These are phyloP conservation scores for Tilletia horrida DNA, from an alignment of 1,284 basidiomycete species.

Conservation along the genomic window DNA sequence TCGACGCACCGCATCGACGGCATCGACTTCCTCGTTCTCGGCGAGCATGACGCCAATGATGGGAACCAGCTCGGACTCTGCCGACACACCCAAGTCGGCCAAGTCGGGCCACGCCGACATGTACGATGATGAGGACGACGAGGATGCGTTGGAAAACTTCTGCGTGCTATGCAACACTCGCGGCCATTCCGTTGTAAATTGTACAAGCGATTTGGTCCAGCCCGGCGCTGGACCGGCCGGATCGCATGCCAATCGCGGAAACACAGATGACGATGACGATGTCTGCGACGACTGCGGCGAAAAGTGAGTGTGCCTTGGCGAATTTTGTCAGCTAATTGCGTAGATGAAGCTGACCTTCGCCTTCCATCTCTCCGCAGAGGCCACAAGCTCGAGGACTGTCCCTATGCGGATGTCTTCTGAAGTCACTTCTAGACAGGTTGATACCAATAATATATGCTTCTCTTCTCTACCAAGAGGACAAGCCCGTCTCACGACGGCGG, in stretches of 20 bases:
- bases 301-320: conserved; percentile 8
- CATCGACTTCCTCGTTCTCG: conserved; percentile 14
- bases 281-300: conserved; percentile 43
- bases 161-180: conserved; percentile 33
- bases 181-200: conserved; percentile 31
- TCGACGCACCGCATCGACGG: neutral
- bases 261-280: conserved; percentile 26
- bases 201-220: conserved; percentile 17
- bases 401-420: conserved; percentile 41
- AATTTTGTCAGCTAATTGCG: neutral
- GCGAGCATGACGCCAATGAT: neutral
- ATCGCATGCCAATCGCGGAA: neutral
- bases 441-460: neutral
- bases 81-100: conserved; percentile 23
- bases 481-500: no score
- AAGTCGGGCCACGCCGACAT: conserved; percentile 16
- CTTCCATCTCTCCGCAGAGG: conserved; percentile 18
- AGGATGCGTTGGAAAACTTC: conserved; percentile 30
- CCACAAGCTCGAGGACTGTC: conserved; percentile 39
- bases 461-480: neutral
- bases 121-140: conserved; percentile 26
- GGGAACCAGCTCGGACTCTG: neutral
- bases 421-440: neutral
- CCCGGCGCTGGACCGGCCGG: neutral
- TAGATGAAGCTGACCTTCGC: neutral